Base-by-base conservation (phyloP, 331 rosid species). In the Malus hybrid region DNA sequence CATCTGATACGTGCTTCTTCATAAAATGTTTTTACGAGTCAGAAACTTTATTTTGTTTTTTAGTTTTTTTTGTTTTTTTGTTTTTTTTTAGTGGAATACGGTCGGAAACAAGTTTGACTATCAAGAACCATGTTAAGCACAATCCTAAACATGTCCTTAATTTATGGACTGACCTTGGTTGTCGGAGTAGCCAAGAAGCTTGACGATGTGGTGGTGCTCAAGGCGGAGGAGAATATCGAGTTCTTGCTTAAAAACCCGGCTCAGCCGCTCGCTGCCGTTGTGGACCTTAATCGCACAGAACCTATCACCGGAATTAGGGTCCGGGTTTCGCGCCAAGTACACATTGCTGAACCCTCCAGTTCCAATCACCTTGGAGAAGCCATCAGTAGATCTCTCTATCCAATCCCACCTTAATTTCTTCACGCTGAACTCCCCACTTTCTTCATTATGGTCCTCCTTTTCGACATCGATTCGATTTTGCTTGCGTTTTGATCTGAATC, bases 341-440 rank as follows among this genome's bases (percentile, higher is more conserved):
- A 86, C 90, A 9, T 24, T 86, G 70, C 90, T 81, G 58, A 70
- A 86, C 39, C 90, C 90, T 2, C 90, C 90, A 26, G 84, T 39
- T 69, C 90, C 90, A 11, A 86, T 75, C 22, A 83, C 70, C 36
- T 75, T 76, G 4, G 84, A 78, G 79, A 84, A 81, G 50, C 75
- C 68, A 33, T 20, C 56, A 9, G 90, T 83, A n/a, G 71, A 74
- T 32, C 63, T 74, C 66, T 79, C 70, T 13, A 83, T 79, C 72
- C 84, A 84, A 18, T 61, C 78, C 90, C 90, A 86, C 15, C 82
- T 70, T 32, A 83, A 80, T 50, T 57, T 80, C 42, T 28, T 77
- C 6, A 70, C 73, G 26, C 30, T 20, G 10, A 2, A 42, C 44
- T 4, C 44, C 42, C 30, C 44, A 44, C 44, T 19, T 15, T 16